phyloP scores from a whole-genome alignment of 257 asterid genomes.

The Solanum clarkiae region DNA sequence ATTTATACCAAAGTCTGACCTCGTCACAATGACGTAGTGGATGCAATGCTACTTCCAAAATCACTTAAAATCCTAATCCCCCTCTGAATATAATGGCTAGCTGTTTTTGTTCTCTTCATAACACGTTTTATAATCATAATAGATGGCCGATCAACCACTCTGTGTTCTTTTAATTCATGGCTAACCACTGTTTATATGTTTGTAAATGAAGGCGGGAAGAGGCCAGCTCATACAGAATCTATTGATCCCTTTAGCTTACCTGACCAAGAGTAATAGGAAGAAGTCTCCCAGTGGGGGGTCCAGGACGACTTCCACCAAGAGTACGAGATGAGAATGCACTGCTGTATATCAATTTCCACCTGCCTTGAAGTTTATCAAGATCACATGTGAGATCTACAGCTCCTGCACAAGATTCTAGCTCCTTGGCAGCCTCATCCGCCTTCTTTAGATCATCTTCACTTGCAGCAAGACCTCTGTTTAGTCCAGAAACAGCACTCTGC shows the following conservation, averaged over 20 bases:
- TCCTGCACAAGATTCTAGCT: constrained; percentile 64
- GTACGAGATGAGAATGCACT: constrained; percentile 86
- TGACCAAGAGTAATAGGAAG: constrained; percentile 92
- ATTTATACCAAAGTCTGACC: neutral
- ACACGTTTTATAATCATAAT: neutral
- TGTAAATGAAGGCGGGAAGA: neutral
- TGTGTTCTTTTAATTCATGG: neutral
- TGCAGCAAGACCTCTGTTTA: constrained; percentile 94
- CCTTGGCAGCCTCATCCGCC: constrained; percentile 74
- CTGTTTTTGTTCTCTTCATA: neutral
- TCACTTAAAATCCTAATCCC: neutral
- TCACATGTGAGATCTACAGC: constrained; percentile 43
- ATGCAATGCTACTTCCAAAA: neutral
- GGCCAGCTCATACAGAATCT: neutral
- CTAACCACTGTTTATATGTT: neutral
- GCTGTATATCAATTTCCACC: constrained; percentile 85
- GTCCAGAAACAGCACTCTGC: constrained; percentile 84
- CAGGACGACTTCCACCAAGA: constrained; percentile 98
- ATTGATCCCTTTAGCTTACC: constrained; percentile 14
- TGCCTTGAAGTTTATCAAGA: constrained; percentile 76
- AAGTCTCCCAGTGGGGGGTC: constrained; percentile 92
- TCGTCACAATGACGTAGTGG: neutral
- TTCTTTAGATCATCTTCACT: constrained; percentile 61
- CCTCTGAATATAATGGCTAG: neutral
- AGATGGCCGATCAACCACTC: neutral